Conservation (phyloP, 129 eudicot species). For the Oenanthe sinensis region DNA sequence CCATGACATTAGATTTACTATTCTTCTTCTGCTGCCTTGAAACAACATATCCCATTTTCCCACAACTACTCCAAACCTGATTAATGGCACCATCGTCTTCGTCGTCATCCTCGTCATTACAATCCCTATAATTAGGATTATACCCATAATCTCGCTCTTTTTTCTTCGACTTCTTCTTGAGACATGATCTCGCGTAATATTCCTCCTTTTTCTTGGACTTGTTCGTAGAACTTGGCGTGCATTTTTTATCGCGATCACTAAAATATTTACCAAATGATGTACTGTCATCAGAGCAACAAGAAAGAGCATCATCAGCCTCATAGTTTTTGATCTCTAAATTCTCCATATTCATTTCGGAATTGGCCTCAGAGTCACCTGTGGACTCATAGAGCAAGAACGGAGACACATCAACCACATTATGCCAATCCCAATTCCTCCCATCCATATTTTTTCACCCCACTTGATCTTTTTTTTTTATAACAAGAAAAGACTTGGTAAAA, state of each 20-base stretch:
- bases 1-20: background rate
- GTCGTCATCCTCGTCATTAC: background rate
- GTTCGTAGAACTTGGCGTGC: background rate
- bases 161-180: conserved; percentile 1
- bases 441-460: conserved; percentile 5
- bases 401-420: conserved; percentile 10
- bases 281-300: conserved; percentile 12
- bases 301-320: conserved; percentile 25
- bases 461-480: background rate
- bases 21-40: conserved; percentile 6
- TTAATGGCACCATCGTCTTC: conserved; percentile 8
- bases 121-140: background rate
- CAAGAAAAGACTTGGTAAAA: background rate
- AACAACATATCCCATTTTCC: conserved; percentile 13
- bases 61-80: conserved; percentile 5
- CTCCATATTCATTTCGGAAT: background rate
- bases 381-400: conserved; percentile 2
- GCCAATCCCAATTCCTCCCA: conserved; percentile 5
- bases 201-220: conserved; percentile 1
- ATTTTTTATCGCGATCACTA: conserved; percentile 16
- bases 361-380: background rate
- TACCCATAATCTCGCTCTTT: background rate
- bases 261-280: background rate
- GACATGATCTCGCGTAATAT: background rate
- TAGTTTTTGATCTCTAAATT: background rate